Base-by-base conservation (phyloP, 441 rosid genomes). In the Pelargonium myrrhifolium region DNA sequence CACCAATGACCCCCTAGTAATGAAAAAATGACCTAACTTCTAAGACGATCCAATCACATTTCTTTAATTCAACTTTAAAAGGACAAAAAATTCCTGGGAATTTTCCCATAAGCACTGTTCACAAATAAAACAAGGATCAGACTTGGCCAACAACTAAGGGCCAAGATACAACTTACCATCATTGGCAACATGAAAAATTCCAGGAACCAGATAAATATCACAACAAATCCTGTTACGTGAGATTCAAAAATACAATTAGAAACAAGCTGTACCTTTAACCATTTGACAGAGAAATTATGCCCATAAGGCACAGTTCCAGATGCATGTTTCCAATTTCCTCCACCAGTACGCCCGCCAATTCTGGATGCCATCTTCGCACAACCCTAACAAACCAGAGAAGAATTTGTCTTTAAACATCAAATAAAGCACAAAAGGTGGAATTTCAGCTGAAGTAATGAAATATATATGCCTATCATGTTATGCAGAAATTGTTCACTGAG, bases 251-350 rank as follows among this genome's bases (percentile, higher is more conserved):
- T 14, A 62, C 39, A 18, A 62, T 1, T 24, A 24, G 28, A 24
- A 2, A 24, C 28, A n/a, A 1, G 17, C 6, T 40, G 64, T 77
- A 88, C 99, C 96, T 94, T 94, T 77, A 94, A 84, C 99, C 99
- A 94, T 82, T 92, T 92, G 73, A 94, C 94, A 26, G 98, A 87
- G 83, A 94, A 94, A 79, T 94, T 94, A 63, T 97, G 83, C 71
- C 98, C 99, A 76, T 88, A 94, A 75, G 86, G 97, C 62, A 96
- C 96, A 74, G 98, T 90, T 82, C 99, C 99, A 80, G 92, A 98
- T 45, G 90, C 97, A 81, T 92, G 88, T 81, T 94, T 90, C 99
- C 98, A 92, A 73, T 89, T 94, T 39, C 98, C 99, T 45, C 97
- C 96, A 77, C 84, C 87, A 74, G 81, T 81, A 76, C 86, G 74